Evolutionary conservation across 139 green algal species (phyloP), one percentile per base, ranked within the genome.

Genomic region (Penium margaritaceum): DNA sequence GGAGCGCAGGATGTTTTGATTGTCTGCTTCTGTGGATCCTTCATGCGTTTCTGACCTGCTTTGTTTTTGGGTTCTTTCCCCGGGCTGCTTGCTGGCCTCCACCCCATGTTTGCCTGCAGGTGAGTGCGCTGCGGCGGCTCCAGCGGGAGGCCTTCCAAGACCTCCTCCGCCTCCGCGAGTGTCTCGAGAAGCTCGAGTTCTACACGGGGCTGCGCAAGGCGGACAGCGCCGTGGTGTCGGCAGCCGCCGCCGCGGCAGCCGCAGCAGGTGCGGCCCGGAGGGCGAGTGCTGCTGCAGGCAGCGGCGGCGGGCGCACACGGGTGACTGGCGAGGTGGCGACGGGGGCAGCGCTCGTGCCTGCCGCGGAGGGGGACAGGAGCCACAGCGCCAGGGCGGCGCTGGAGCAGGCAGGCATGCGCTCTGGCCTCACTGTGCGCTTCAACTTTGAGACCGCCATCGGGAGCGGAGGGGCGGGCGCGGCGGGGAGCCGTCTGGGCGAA

Each of bases 61-160:
- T n/a, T n/a, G n/a, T n/a, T n/a, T n/a, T n/a, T n/a, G n/a, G n/a
- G n/a, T n/a, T n/a, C n/a, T n/a, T n/a, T n/a, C n/a, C n/a, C n/a
- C n/a, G n/a, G n/a, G n/a, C n/a, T n/a, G n/a, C n/a, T n/a, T n/a
- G n/a, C n/a, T n/a, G n/a, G n/a, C n/a, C n/a, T n/a, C n/a, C n/a
- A n/a, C n/a, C n/a, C n/a, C n/a, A n/a, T n/a, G n/a, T n/a, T n/a
- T n/a, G n/a, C n/a, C n/a, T 36, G 19, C 55, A 64, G 55, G 55
- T 73, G 12, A 76, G 69, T 58, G 69, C 69, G 35, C 36, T 76
- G 15, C 69, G 69, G 32, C 27, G 69, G 14, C 69, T 76, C 17
- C 55, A 72, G 37, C 69, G 69, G 17, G 69, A 76, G 54, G 69
- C 69, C 33, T 76, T 76, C 24, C 21, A 36, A 33, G 69, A 76